Evolutionary conservation across 1,139 yeast species (phyloP), one percentile per base, ranked within the genome.

Genomic region (Yamadazyma dushanensis): DNA sequence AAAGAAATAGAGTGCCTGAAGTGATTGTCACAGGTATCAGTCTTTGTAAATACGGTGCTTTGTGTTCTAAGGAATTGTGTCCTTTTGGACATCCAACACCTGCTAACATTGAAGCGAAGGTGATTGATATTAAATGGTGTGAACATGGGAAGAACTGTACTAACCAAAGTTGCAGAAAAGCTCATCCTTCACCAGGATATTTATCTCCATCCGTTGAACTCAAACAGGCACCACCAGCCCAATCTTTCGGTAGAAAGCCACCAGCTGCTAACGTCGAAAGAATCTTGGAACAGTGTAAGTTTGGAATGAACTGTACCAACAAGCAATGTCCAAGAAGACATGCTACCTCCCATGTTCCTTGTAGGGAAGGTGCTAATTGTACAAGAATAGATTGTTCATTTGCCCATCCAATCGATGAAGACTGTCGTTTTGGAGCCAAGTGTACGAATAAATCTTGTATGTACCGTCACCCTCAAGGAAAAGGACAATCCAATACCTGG

Each of bases 1-100:
- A 40, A 35, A 61, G 56, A 41, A 59, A 57, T 46, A n/a, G 37
- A 17, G 31, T 21, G 10, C 40, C 57, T 45, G 44, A 66, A 56
- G 41, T 77, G 11, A 41, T 54, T 15, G 56, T 51, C 25, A 50
- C 80, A 30, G 51, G 50, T 24, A 71, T 78, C 40, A 74, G 78
- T 4, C 54, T 82, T 27, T 88, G 96, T 66, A 84, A 83, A 57
- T 88, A 76, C 59, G 94, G 92, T 26, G 68, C 73, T 21, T 63
- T 78, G 36, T 88, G 96, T 60, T 70, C 84, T 20, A 85, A 84
- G 53, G 88, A 80, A 42, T 62, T 76, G 44, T 88, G 96, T 65
- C 88, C 89, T 17, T 87, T 82, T 65, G 96, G 90, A 19, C 96
- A 88, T 54, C 96, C 96, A 32, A 86, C 96, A 1, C 94, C 95